Evolutionary conservation across 2,329 filamentous ascomycete species (phyloP), one percentile per base, ranked within the genome.

Genomic region (Mariannaea elegans): DNA sequence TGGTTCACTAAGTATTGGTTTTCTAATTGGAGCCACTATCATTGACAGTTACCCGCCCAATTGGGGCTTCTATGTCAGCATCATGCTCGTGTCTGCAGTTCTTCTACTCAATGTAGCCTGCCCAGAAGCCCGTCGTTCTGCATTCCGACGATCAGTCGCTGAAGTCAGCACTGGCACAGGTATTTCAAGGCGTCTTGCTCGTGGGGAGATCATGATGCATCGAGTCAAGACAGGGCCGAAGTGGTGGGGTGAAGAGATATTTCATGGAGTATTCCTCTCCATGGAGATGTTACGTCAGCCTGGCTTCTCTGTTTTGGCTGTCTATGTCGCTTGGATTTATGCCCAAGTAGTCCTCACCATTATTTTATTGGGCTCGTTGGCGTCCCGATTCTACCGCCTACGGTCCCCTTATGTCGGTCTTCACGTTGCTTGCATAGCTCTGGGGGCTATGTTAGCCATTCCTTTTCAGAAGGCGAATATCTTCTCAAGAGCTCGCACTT

Each of bases 291-390:
- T 92, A 49, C 84, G 83, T 34, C 91, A 94, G 71, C 85, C 89
- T 3, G 91, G 91, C 0, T 94, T 93, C 72, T 75, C 87, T n/a
- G 76, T 92, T 27, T 80, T 94, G 70, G 84, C 89, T 2, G 61
- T 91, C n/a, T 94, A 94, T 73, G 80, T 88, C 13, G 88, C 84
- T 7, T 94, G 91, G 91, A 90, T 93, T 44, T 92, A 93, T 72
- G 89, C 89, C 2, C 89, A 93, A 69, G 82, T 92, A 2, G 89
- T 92, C 5, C 79, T 94, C 54, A 81, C 92, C 58, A 90, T 93
- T 60, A 80, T 91, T 57, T 82, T 92, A 59, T 81, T 93, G 5
- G 90, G 90, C 14, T 89, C 90, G 5, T 77, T 93, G n/a, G 81
- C 87, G 10, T 93, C 90, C 3, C 84, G 83, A 48, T 82, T 87